These are phyloP conservation scores for Malassezia caprae DNA, from an alignment of 1,284 basidiomycete species.

Conservation along the genomic window DNA sequence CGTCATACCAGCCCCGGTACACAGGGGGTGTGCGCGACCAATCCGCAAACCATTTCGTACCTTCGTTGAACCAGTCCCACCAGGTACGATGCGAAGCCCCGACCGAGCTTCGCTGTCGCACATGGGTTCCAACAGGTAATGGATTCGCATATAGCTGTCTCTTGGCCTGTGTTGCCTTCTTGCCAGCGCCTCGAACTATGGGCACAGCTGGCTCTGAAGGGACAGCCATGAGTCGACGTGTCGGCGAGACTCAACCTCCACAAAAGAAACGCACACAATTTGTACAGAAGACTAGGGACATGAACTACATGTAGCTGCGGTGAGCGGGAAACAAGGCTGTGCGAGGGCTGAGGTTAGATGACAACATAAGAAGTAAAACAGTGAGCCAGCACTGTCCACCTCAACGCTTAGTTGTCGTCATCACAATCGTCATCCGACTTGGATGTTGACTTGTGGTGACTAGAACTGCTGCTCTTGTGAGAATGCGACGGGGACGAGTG, in stretches of 20 bases:
- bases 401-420: not conserved
- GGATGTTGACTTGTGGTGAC: not conserved
- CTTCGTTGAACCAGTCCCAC: slow-evolving; percentile 12
- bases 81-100: not conserved
- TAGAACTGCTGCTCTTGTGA: not conserved
- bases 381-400: not conserved
- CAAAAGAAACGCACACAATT: not conserved
- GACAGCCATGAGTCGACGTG: not conserved
- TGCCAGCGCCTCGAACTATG: slow-evolving; percentile 24
- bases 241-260: not conserved
- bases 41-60: slow-evolving; percentile 8
- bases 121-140: slow-evolving; percentile 17
- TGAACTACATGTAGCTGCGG: not conserved
- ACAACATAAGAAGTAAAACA: not conserved
- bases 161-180: slow-evolving; percentile 30
- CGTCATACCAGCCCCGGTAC: slow-evolving; percentile 25
- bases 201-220: not conserved
- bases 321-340: not conserved
- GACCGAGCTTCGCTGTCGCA: not conserved
- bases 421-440: not conserved
- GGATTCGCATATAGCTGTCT: slow-evolving; percentile 31
- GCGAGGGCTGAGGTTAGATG: not conserved
- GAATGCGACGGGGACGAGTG: not conserved
- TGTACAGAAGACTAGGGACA: not conserved
- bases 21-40: slow-evolving; percentile 6